These are phyloP conservation scores for Citrullus colocynthis DNA, from an alignment of 306 rosid genomes.

Conservation along the genomic window DNA sequence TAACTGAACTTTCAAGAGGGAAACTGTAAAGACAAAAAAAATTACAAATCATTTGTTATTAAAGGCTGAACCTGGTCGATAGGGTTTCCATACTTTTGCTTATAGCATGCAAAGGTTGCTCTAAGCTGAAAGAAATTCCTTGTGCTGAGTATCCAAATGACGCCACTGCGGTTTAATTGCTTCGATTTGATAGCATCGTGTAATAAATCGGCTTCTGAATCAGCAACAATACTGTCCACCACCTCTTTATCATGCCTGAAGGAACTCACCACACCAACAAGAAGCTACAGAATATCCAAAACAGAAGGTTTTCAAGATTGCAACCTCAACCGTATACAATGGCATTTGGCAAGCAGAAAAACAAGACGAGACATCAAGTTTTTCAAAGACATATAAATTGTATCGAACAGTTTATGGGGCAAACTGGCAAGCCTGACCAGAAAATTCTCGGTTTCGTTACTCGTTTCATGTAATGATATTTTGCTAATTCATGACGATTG, in stretches of 20 bases:
- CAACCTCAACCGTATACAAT: not conserved
- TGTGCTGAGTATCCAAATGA: conserved; percentile 65
- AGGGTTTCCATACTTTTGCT: conserved; percentile 35
- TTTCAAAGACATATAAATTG: not conserved
- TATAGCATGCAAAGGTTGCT: conserved; percentile 60
- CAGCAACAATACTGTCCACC: conserved; percentile 37
- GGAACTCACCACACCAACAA: conserved; percentile 65
- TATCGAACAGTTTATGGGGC: not conserved
- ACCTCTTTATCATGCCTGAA: conserved; percentile 59
- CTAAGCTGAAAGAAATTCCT: conserved; percentile 77
- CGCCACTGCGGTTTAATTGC: conserved; percentile 44
- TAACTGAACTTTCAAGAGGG: not conserved
- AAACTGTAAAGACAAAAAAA: not conserved
- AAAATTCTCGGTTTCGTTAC: not conserved
- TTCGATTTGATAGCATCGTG: conserved; percentile 51
- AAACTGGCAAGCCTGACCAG: not conserved
- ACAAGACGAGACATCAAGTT: not conserved
- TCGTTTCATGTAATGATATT: not conserved
- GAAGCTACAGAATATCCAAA: conserved; percentile 40
- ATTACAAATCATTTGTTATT: not conserved
- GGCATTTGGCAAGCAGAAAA: not conserved
- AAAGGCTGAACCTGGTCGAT: conserved; percentile 48
- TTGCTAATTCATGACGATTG: not conserved
- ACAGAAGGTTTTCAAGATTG: not conserved
- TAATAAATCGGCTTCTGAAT: conserved; percentile 47